These are phyloP conservation scores for Chloris gayana DNA, from an alignment of 176 grass and related monocot species.

Conservation along the genomic window DNA sequence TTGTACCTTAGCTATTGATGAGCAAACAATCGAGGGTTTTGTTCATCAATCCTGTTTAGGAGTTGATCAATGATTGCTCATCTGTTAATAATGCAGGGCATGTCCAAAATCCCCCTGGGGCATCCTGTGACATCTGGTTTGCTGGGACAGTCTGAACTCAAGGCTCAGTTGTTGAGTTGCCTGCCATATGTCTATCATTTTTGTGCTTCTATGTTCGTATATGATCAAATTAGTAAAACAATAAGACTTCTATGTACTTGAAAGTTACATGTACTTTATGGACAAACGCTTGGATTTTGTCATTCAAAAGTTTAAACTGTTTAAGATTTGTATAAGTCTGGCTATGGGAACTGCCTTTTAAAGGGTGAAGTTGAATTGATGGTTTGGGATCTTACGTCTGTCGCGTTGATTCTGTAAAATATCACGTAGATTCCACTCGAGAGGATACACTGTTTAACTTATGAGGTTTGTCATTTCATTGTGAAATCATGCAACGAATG, in stretches of 20 bases:
- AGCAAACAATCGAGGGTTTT: slow-evolving; percentile 21
- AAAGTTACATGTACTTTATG: neutral
- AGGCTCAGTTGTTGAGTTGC: slow-evolving; percentile 1
- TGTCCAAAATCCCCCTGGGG: slow-evolving; percentile 1
- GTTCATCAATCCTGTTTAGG: slow-evolving; percentile 23
- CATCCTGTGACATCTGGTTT: slow-evolving; percentile 2
- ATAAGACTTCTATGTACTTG: neutral
- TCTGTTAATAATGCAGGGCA: slow-evolving; percentile 31
- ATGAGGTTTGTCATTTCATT: neutral
- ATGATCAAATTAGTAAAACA: neutral
- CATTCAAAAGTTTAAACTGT: neutral
- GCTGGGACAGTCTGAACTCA: slow-evolving; percentile 14
- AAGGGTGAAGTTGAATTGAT: neutral
- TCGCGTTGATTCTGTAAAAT: neutral
- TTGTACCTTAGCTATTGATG: slow-evolving; percentile 13
- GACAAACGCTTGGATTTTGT: neutral
- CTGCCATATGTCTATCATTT: slow-evolving; percentile 33
- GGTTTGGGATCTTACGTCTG: neutral
- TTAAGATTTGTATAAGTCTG: neutral
- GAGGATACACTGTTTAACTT: neutral
- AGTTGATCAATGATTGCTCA: neutral
- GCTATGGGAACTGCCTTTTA: neutral
- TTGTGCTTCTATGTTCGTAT: neutral
- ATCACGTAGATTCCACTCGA: neutral
- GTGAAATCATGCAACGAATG: neutral